Evolutionary conservation across 192 early-diverging fungal species (phyloP), one percentile per base, ranked within the genome.

Genomic region (Nowakowskiella sp.): DNA sequence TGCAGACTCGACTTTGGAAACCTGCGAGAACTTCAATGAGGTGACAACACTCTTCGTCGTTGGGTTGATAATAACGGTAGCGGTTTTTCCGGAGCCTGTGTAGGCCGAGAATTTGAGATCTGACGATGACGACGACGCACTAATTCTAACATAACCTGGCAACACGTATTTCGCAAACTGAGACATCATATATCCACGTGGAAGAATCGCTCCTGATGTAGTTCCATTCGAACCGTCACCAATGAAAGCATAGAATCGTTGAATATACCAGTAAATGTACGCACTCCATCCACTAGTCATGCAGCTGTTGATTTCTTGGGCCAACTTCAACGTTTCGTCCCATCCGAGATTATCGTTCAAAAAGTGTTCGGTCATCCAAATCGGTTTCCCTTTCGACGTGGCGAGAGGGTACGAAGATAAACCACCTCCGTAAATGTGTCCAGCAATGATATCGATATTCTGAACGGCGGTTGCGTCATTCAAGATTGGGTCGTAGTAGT

Each of bases 241-340:
- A 25, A 55, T 55, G 54, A 55, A 51, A 21, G 47, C n/a, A 30
- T 55, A 55, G 52, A 22, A 55, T 24, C 51, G 51, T 56, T 55
- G 9, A 21, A n/a, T 55, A 56, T 55, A 51, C 51, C 50, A 55
- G 13, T 30, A 55, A 10, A 1, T 2, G 54, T 55, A 55, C 9
- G 54, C 54, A 1, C 13, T 1, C 51, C 47, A 55, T 16, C 50
- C 54, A 24, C 24, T 22, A n/a, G 43, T 56, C 10, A 55, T 16
- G 54, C 13, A 19, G 9, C 59, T 55, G 54, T 53, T n/a, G 50
- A 53, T 55, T 3, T 55, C 54, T 30, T 21, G 10, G 16, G 54
- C 54, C 61, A 55, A n/a, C 13, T 50, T 55, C 13, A 53, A 21
- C 16, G 54, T 55, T n/a, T 55, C 47, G 1, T 50, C 54, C 53